Base-by-base conservation (phyloP, 306 rosid species). In the Prunus campanulata region DNA sequence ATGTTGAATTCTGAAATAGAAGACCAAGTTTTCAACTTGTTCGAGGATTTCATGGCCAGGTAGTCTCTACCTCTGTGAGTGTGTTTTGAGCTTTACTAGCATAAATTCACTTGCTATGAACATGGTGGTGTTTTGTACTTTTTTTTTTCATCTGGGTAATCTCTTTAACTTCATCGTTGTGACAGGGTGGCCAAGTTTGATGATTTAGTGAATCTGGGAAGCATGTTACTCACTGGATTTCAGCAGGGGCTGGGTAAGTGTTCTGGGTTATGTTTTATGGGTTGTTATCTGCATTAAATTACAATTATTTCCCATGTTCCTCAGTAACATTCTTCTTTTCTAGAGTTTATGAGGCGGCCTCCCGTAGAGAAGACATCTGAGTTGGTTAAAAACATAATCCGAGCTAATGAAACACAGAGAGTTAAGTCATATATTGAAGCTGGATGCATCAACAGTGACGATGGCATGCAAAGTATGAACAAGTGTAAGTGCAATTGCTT, bases 221-320 rank as follows among this genome's bases (percentile, higher is more conserved):
- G 83, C 80, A 85, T 75, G 84, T 88, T 88, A 52, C 86, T 94
- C 68, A 52, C 63, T 70, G 87, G 89, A 22, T 85, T 90, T 79
- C 96, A 84, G 79, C 91, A 85, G 80, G 94, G 91, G 22, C 85
- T 90, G 56, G 98, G 97, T 94, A 86, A 52, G 76, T 82, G 66
- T 63, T 77, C 16, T 35, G 24, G 46, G 22, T 71, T 78, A 60
- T 80, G 47, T 60, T 73, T 78, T 5, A 48, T 63, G 67, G 63
- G 19, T 74, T 30, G 61, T 57, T 6, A 54, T 59, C 35, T 67
- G 74, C 61, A 13, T 52, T 49, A 39, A 22, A 50, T 47, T 77
- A 62, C 55, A 19, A 29, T 52, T 79, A 48, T 59, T 71, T 60
- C 29, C 52, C 24, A 16, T 69, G 4, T 64, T 65, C 61, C 57